Percentiles rank a stretch among this genome's conserved stretches.
phyloP scores from a whole-genome alignment of 371 early-diverging fungal species.

The Mucor circinelloides region DNA sequence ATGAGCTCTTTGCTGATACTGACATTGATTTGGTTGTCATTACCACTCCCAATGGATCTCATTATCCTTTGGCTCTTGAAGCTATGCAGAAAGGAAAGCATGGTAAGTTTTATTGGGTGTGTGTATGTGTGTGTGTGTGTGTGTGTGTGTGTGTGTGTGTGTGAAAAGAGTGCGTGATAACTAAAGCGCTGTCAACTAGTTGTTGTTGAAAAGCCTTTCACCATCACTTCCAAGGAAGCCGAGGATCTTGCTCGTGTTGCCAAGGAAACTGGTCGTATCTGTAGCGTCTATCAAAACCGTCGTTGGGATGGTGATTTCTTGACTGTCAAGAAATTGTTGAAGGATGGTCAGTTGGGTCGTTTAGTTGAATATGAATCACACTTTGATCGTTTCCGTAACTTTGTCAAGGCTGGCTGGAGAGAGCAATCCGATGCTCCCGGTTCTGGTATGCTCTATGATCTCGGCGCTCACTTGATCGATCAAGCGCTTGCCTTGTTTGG shows the following conservation, averaged over 20 bases:
- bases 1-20: constrained; percentile 54
- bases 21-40: constrained; percentile 73
- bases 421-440: constrained; percentile 68
- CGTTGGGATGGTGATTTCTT: constrained; percentile 86
- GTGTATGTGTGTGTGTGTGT: too few species aligned
- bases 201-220: constrained; percentile 82
- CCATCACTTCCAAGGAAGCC: constrained; percentile 65
- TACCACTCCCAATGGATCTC: constrained; percentile 73
- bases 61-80: constrained; percentile 62
- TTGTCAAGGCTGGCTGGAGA: constrained; percentile 75
- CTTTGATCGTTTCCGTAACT: constrained; percentile 77
- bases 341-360: constrained; percentile 58
- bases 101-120: constrained; percentile 28
- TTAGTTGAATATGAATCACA: constrained; percentile 75
- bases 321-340: constrained; percentile 66
- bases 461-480: constrained; percentile 80
- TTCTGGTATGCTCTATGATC: constrained; percentile 74
- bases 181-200: constrained; percentile 23
- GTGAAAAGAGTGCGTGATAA: background rate
- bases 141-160: too few species aligned
- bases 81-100: constrained; percentile 71
- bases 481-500: constrained; percentile 76
- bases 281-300: constrained; percentile 80
- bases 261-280: constrained; percentile 56
- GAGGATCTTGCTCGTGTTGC: constrained; percentile 58